Percentiles rank a stretch among this genome's conserved stretches.
Evolutionary conservation across 2,329 filamentous ascomycete species (phyloP).

Genomic region (Arthrobotrys megalospora): DNA sequence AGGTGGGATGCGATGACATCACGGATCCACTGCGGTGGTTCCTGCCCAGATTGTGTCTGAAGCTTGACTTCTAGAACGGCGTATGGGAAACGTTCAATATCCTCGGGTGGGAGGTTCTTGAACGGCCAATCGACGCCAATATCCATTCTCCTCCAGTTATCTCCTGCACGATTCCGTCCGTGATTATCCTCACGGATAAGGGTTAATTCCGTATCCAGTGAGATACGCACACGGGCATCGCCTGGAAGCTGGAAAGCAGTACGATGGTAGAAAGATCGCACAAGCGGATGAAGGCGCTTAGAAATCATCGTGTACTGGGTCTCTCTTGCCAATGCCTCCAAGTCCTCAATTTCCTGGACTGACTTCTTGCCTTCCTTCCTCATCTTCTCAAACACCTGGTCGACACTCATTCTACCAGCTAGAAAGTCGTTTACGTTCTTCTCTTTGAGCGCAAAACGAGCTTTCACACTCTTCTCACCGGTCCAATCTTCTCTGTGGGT

Average conservation of each 20-base stretch:
- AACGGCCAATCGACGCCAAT: conserved; percentile 98
- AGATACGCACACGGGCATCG: conserved; percentile 95
- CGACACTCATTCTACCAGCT: conserved; percentile 84
- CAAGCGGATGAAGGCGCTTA: conserved; percentile 88
- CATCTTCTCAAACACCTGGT: conserved; percentile 94
- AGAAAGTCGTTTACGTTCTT: conserved; percentile 97
- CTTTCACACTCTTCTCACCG: conserved; percentile 98
- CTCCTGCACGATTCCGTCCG: conserved; percentile 79
- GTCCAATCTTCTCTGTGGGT: conserved; percentile 99
- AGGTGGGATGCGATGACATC: conserved; percentile 93
- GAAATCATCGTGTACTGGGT: conserved; percentile 94
- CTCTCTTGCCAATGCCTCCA: conserved; percentile 90
- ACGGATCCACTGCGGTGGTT: conserved; percentile 95
- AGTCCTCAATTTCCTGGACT: conserved; percentile 88
- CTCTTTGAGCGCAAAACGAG: conserved; percentile 93
- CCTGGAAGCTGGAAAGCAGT: conserved; percentile 98
- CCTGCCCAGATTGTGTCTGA: conserved; percentile 94
- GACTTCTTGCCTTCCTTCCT: conserved; percentile 95
- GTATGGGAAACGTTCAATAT: conserved; percentile 93
- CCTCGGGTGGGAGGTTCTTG: conserved; percentile 84
- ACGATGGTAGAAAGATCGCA: conserved; percentile 96
- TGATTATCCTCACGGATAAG: conserved; percentile 98
- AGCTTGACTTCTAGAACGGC: conserved; percentile 97
- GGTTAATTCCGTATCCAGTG: conserved; percentile 93
- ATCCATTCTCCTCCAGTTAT: conserved; percentile 97